Conservation (phyloP, 2,329 filamentous ascomycete genomes). For the Chaetomiaceae sp. region DNA sequence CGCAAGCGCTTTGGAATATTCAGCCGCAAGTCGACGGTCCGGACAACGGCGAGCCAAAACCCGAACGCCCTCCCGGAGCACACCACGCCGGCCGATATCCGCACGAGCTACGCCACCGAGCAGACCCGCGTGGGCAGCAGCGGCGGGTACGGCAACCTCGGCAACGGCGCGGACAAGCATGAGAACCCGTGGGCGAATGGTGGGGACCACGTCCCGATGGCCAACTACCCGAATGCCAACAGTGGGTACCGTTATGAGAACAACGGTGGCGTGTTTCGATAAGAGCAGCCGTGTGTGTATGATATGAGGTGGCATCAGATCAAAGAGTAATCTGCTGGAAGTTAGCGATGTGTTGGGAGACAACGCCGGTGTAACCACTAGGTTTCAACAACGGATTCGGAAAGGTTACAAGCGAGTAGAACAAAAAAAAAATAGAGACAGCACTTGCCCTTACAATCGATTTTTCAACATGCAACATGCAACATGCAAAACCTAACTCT, state of each 20-base stretch:
- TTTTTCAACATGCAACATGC: too few relatives aligned
- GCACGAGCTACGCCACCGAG: constrained; percentile 20
- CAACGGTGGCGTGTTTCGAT: constrained; percentile 4
- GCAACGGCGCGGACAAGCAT: constrained; percentile 6
- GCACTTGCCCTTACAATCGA: too few relatives aligned
- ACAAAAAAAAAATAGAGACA: too few relatives aligned
- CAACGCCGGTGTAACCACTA: too few relatives aligned
- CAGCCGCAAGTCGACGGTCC: constrained; percentile 9
- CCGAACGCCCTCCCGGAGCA: constrained; percentile 20
- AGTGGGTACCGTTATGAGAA: constrained; percentile 8
- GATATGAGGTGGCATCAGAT: too few relatives aligned
- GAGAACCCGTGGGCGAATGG: neutral
- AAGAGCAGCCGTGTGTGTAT: too few relatives aligned
- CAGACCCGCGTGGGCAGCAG: constrained; percentile 19
- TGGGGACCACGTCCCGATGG: constrained; percentile 3
- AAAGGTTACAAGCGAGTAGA: too few relatives aligned
- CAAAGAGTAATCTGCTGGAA: neutral
- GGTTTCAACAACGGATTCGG: too few relatives aligned
- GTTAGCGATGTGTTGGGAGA: neutral
- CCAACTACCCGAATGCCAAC: neutral
- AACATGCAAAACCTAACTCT: too few relatives aligned
- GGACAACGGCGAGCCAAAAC: neutral
- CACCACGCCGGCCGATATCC: constrained; percentile 16
- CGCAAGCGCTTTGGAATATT: constrained; percentile 10
- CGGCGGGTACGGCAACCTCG: constrained; percentile 3